phyloP scores from a whole-genome alignment of 2,329 filamentous ascomycete species.

The Ophiocordyceps camponoti-rufipedis region DNA sequence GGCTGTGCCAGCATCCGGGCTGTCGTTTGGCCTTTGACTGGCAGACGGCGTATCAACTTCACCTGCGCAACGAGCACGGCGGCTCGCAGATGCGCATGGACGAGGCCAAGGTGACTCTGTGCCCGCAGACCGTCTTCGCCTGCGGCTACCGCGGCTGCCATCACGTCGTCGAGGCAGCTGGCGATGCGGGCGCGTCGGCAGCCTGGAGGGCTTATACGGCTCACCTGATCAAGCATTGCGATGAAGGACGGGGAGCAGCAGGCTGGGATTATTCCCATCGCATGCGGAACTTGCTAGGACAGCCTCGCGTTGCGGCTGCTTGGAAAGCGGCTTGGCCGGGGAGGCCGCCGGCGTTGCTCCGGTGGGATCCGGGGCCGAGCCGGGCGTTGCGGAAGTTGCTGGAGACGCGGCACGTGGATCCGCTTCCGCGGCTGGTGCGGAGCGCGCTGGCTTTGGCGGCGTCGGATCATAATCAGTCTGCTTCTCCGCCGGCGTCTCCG shows the following conservation, averaged over 20 bases:
- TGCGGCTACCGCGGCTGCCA: conserved; percentile 27
- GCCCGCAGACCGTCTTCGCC: conserved; percentile 27
- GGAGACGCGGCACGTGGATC: conserved; percentile 24
- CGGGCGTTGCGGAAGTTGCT: conserved; percentile 23
- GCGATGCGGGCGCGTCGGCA: conserved; percentile 18
- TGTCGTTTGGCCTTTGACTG: conserved; percentile 28
- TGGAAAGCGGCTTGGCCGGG: conserved; percentile 20
- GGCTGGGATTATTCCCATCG: conserved; percentile 25
- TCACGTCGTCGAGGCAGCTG: conserved; percentile 23
- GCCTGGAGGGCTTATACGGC: conserved; percentile 25
- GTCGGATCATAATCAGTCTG: not conserved
- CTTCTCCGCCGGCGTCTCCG: conserved; percentile 3
- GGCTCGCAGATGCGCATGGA: conserved; percentile 22
- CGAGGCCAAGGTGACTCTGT: conserved; percentile 23
- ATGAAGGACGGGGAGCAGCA: conserved; percentile 19
- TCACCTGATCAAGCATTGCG: conserved; percentile 28
- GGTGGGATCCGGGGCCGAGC: conserved; percentile 24
- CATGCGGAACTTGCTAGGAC: conserved; percentile 25
- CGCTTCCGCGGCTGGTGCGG: conserved; percentile 16
- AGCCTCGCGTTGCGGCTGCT: conserved; percentile 15
- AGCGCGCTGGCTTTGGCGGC: not conserved
- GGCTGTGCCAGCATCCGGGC: conserved; percentile 23
- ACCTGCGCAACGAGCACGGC: conserved; percentile 24
- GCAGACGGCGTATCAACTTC: conserved; percentile 27
- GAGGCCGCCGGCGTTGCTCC: conserved; percentile 13